phyloP scores from a whole-genome alignment of 192 early-diverging fungal species.

The Jimgerdemannia lactiflua region DNA sequence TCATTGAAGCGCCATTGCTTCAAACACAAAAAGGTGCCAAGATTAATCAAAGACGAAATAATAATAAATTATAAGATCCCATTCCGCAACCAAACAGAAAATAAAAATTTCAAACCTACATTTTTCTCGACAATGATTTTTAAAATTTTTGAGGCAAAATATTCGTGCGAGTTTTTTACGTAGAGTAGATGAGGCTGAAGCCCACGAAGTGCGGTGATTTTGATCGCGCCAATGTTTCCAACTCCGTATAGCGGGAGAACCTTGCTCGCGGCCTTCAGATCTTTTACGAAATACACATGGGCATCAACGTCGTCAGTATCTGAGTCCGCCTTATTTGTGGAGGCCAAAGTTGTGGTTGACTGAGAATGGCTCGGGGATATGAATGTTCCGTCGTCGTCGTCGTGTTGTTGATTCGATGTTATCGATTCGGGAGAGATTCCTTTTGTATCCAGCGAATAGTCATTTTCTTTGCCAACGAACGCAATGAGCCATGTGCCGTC shows the following conservation, averaged over 20 bases:
- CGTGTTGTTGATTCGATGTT: too few relatives aligned
- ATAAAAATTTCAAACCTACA: not conserved
- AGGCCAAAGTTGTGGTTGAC: too few relatives aligned
- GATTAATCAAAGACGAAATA: too few relatives aligned
- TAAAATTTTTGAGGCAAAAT: not conserved
- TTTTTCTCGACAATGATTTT: not conserved
- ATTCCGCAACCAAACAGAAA: not conserved
- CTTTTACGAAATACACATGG: not conserved
- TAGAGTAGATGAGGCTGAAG: not conserved
- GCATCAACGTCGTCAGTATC: not conserved
- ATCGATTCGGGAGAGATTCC: not conserved
- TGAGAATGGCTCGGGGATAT: too few relatives aligned
- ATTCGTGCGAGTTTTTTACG: not conserved
- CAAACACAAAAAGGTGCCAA: not conserved
- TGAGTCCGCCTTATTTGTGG: too few relatives aligned
- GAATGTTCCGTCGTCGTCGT: too few relatives aligned
- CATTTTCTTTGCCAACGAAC: not conserved
- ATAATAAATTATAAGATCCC: not conserved
- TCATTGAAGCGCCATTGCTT: not conserved
- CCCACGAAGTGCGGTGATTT: not conserved
- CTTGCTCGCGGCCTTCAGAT: not conserved
- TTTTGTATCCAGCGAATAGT: not conserved
- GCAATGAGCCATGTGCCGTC: constrained; percentile 21
- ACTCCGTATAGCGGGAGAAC: not conserved
- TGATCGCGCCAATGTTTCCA: not conserved